These are phyloP conservation scores for Echeveria elegans DNA, from an alignment of 164 flowering plant genomes.

Conservation along the genomic window DNA sequence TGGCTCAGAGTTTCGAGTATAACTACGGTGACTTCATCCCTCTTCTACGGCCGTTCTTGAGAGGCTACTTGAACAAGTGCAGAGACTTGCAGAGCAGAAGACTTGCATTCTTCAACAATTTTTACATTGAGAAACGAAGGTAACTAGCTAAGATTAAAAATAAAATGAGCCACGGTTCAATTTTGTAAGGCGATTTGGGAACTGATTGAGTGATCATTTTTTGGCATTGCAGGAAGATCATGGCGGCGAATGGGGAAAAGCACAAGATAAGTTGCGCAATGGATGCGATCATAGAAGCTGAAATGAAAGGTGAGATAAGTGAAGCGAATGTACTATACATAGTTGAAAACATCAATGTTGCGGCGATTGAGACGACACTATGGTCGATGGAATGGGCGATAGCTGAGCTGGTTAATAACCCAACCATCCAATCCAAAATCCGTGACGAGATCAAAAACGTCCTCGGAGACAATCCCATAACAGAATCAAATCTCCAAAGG, in stretches of 20 bases:
- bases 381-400: constrained; percentile 78
- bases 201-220: not conserved
- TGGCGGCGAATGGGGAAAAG: constrained; percentile 36
- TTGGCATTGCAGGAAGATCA: constrained; percentile 21
- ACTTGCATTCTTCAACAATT: constrained; percentile 46
- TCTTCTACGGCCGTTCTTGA: constrained; percentile 53
- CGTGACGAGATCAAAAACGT: constrained; percentile 33
- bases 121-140: constrained; percentile 47
- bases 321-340: constrained; percentile 60
- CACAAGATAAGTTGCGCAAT: constrained; percentile 55
- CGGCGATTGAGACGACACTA: constrained; percentile 63
- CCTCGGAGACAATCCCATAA: constrained; percentile 30
- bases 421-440: constrained; percentile 37
- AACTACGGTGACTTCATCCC: constrained; percentile 75
- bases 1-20: constrained; percentile 74
- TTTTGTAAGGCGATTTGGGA: not conserved
- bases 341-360: constrained; percentile 76
- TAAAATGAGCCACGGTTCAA: too few species aligned
- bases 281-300: constrained; percentile 58
- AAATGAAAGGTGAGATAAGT: constrained; percentile 52
- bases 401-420: constrained; percentile 66
- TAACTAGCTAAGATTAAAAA: constrained; percentile 13
- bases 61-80: constrained; percentile 54
- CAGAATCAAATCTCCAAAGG: constrained; percentile 34
- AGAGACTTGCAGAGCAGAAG: constrained; percentile 43